Evolutionary conservation across 2,329 filamentous ascomycete genomes (phyloP), one percentile per base, ranked within the genome.

Genomic region (Drechslerella coelobrocha): DNA sequence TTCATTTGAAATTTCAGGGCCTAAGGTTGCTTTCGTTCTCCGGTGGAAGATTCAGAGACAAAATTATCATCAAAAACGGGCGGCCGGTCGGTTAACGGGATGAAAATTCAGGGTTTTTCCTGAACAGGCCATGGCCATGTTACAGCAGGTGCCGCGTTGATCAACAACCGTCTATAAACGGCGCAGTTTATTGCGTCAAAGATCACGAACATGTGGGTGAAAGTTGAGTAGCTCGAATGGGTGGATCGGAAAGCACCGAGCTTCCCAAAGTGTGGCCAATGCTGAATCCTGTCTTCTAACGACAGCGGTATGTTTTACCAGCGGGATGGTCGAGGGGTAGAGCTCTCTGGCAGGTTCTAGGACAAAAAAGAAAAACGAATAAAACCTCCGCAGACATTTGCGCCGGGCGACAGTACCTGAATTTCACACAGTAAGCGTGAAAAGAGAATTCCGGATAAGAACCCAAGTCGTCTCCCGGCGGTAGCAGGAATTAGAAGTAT

Each of bases 171-270:
- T 17, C 10, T 21, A 17, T 45, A 17, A 14, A 31, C n/a, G 31
- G 48, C 19, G 41, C n/a, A 52, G n/a, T n/a, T 29, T 54, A 71
- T 63, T 54, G 53, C 59, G 59, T 63, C 59, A 71, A 71, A 63
- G 65, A 63, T 63, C 59, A 60, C 43, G 52, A 21, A 47, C 24
- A 14, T 21, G 3, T 27, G 2, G 17, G 17, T 17, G 55, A 59
- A 14, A 23, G 12, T 26, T 17, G 17, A n/a, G 34, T 37, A 21
- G 7, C 21, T 17, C n/a, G 63, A 17, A 24, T 5, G 37, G 37
- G 9, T 17, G 10, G 10, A 41, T 50, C 66, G 66, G 66, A 71
- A 63, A 71, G 47, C 29, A 47, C 66, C 66, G 66, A 63, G 53
- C 2, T 53, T 9, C 12, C 50, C 51, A 61, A 68, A 43, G 63